Percentiles rank a stretch among this genome's conserved stretches.
These are phyloP conservation scores for Cenococcum geophilum DNA, from an alignment of 495 filamentous ascomycete genomes.

Conservation along the genomic window DNA sequence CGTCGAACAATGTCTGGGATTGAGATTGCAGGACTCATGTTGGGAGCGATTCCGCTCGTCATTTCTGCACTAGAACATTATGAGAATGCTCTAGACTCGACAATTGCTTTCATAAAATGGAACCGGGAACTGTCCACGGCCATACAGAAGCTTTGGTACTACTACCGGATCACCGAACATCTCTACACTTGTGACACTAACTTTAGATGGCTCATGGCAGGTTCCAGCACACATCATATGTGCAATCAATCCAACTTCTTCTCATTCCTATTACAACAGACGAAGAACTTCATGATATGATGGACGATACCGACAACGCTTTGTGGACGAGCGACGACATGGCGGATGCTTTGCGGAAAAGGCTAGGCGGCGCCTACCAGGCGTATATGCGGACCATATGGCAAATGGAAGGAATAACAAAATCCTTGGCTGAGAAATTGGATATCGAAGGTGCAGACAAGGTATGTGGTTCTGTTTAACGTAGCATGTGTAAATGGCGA, in stretches of 20 bases:
- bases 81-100: constrained; percentile 25
- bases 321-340: not conserved
- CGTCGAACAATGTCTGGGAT: constrained; percentile 6
- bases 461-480: not conserved
- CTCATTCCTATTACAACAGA: not conserved
- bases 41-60: constrained; percentile 41
- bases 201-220: too few relatives aligned
- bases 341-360: not conserved
- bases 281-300: not conserved
- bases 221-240: not conserved
- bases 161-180: too few relatives aligned
- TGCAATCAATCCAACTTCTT: not conserved
- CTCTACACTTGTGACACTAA: too few relatives aligned
- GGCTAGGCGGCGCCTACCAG: not conserved
- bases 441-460: not conserved
- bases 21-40: constrained; percentile 41
- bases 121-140: constrained; percentile 3
- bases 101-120: constrained; percentile 4
- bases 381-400: not conserved
- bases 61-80: constrained; percentile 41
- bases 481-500: too few relatives aligned
- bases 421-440: not conserved
- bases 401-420: not conserved
- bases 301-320: not conserved
- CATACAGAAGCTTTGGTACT: not conserved